Conservation (phyloP, 805 yeast genomes). For the Kurtzmaniella cleridarum region DNA sequence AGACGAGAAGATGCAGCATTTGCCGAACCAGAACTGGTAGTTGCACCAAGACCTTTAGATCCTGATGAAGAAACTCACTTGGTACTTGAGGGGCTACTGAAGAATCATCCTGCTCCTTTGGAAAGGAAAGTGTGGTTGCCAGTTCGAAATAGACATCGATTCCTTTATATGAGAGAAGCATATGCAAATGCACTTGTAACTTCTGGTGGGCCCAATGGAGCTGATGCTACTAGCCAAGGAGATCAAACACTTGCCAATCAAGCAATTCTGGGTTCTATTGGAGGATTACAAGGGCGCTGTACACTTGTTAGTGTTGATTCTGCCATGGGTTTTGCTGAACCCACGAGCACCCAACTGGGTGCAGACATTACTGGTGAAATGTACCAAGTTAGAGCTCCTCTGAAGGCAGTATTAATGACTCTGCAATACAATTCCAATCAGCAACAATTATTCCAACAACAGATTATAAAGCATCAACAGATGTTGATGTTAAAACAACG, state of each 20-base stretch:
- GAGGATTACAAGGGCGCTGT: constrained; percentile 76
- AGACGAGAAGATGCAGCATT: constrained; percentile 60
- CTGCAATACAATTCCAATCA: constrained; percentile 39
- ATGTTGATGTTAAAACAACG: constrained; percentile 25
- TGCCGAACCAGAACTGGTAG: constrained; percentile 13
- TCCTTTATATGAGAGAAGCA: constrained; percentile 88
- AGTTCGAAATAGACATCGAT: constrained; percentile 61
- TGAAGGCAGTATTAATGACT: constrained; percentile 36
- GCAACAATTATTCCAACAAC: constrained; percentile 42
- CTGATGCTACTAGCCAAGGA: constrained; percentile 12
- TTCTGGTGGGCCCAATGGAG: constrained; percentile 35
- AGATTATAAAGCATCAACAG: constrained; percentile 32
- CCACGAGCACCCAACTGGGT: constrained; percentile 29
- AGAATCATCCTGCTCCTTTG: constrained; percentile 77
- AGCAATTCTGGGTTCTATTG: constrained; percentile 49
- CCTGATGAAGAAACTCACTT: constrained; percentile 92
- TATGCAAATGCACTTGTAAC: constrained; percentile 81
- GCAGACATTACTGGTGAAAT: constrained; percentile 59
- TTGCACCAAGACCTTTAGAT: constrained; percentile 40
- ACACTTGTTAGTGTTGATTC: constrained; percentile 64
- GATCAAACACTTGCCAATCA: constrained; percentile 42
- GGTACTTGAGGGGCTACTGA: constrained; percentile 82
- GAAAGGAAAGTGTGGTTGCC: constrained; percentile 73
- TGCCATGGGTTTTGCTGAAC: constrained; percentile 11
- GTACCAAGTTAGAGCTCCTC: constrained; percentile 43